Base-by-base conservation (phyloP, 2,329 filamentous ascomycete genomes). In the Clarireedia homoeocarpa region DNA sequence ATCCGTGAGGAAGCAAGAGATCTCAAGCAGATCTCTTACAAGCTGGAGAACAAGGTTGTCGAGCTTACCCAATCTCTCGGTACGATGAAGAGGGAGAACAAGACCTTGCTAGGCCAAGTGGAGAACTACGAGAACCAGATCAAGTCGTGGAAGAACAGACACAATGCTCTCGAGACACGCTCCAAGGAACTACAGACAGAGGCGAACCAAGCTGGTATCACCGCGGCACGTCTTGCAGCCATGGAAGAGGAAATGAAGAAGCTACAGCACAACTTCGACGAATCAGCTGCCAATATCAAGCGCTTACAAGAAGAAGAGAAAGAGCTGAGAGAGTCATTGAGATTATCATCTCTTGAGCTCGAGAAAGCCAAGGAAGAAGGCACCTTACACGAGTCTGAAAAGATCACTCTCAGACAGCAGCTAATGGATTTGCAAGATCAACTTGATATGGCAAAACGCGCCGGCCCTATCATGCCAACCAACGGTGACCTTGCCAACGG, bases 1-100 rank as follows among this genome's bases (percentile, higher is more conserved):
- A 76, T 95, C 59, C 89, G 94, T 64, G 91, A 96, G 73, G 94
- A 99, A 74, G 94, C 94, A 62, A 88, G 94, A 69, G 95, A 99
- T 76, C 82, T 99, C 71, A 97, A 97, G 79, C 92, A 97, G 73
- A 99, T 99, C 65, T 97, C 94, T 2, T 99, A 99, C 79, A 97
- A 96, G 78, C 78, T 99, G 66, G 94, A 99, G 73, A 97, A 99
- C 81, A 99, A 99, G 83, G 94, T 99, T 61, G 90, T 99, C 61
- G 94, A 99, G 75, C 81, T 99, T 67, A 99, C 94, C 1, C 94
- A 99, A 72, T 89, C 87, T 50, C 75, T 99, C 65, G 91, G 94
- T 63, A 86, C 90, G 9, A 87, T 96, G 80, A 96, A 95, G 77
- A 83, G 86, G 61, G 89, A 96, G 74, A 99, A 99, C 81, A 96